Evolutionary conservation across 225 moss, liverwort and hornwort species (phyloP).

Genomic region (Polytrichum formosum): DNA sequence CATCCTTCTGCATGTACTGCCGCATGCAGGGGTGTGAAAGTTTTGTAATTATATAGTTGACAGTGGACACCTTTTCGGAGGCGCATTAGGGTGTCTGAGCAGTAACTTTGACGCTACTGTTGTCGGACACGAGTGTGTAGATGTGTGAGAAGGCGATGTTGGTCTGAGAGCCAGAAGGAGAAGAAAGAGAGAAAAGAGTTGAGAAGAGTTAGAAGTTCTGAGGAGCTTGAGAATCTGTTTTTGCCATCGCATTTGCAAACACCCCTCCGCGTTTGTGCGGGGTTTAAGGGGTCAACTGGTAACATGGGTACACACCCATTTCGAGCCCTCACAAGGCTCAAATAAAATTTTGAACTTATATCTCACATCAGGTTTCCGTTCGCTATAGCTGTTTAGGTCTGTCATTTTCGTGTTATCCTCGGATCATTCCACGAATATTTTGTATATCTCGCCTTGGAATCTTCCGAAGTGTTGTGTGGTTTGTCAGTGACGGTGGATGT

Average conservation of each 20-base stretch:
- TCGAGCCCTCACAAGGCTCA: conserved; percentile 4
- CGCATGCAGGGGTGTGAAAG: not conserved
- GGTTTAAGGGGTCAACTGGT: not conserved
- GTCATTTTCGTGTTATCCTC: no score
- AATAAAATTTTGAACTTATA: not conserved
- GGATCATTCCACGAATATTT: no score
- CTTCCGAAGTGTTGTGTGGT: no score
- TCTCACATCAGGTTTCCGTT: no score
- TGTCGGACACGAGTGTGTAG: not conserved
- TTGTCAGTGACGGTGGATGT: no score
- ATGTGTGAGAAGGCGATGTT: no score
- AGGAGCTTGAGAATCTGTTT: not conserved
- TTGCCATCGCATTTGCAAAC: not conserved
- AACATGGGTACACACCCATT: not conserved
- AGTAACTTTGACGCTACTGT: not conserved
- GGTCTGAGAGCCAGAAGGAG: no score
- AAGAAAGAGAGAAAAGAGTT: no score
- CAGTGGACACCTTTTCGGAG: not conserved
- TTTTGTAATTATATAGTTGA: conserved; percentile 8
- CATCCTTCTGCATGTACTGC: no score
- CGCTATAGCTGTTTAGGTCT: no score
- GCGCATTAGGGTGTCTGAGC: conserved; percentile 1
- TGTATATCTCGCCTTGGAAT: no score
- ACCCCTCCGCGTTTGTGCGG: not conserved
- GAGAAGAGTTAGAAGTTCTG: not conserved